phyloP scores from a whole-genome alignment of 2,329 filamentous ascomycete genomes.

The Clonostachys rhizophaga region DNA sequence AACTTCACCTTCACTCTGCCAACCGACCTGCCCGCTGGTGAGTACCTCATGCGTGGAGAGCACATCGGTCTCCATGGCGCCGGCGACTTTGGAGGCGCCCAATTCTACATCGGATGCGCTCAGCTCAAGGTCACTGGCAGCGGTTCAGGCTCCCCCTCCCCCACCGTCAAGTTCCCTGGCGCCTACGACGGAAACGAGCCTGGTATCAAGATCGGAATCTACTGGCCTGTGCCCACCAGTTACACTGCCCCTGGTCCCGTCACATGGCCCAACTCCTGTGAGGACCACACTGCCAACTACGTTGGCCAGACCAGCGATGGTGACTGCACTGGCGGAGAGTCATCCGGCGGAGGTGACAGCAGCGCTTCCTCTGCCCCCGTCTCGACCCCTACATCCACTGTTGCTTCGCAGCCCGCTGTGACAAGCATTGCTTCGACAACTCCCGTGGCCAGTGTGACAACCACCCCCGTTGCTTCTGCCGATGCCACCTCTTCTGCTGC shows the following conservation, averaged over 20 bases:
- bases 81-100: constrained; percentile 17
- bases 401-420: too few species aligned
- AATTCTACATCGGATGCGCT: constrained; percentile 19
- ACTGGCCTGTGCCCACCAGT: constrained; percentile 16
- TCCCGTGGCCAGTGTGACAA: too few species aligned
- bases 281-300: constrained; percentile 21
- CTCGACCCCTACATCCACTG: not conserved
- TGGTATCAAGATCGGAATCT: constrained; percentile 19
- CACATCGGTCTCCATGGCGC: constrained; percentile 23
- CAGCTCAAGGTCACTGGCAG: constrained; percentile 11
- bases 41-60: constrained; percentile 19
- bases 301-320: constrained; percentile 16
- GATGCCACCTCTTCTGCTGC: too few species aligned
- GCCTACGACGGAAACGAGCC: constrained; percentile 16
- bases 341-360: not conserved
- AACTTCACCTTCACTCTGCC: constrained; percentile 15
- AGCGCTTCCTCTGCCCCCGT: not conserved
- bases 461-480: too few species aligned
- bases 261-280: constrained; percentile 18
- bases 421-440: too few species aligned
- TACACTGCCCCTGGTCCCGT: constrained; percentile 17
- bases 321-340: constrained; percentile 15
- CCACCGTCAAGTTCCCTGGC: constrained; percentile 18
- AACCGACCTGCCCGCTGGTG: constrained; percentile 8
- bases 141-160: constrained; percentile 9